Base-by-base conservation (phyloP, 2,329 filamentous ascomycete genomes). In the Thermochaetoides dissita region DNA sequence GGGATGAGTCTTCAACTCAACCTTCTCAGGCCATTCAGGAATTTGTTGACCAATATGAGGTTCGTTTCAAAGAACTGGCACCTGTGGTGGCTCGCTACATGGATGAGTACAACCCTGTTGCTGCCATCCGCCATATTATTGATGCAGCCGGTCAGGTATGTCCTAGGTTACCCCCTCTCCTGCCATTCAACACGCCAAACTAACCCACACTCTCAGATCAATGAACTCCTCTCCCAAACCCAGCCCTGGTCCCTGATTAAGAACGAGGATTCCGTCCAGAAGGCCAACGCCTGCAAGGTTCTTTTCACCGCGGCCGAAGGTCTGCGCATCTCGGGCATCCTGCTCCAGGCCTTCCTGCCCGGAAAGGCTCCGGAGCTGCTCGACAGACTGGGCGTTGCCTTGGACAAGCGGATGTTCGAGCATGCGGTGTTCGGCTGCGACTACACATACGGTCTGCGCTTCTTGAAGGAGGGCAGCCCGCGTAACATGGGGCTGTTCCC, bases 271-370 rank as follows among this genome's bases (percentile, higher is more conserved):
- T 49, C 53, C 0, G 53, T 57, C 2, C 60, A 61, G 31, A 60
- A 57, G 1, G 55, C 42, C 36, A 59, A 69, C 2, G 62, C 79
- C 10, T 64, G 79, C 49, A 66, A 69, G 51, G 70, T 73, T 33
- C 68, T 98, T 29, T 95, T 76, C 58, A 69, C 81, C 36, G 68
- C 71, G 36, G 74, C 79, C 7, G 91, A 98, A 62, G 74, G 81
- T 5, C 59, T 95, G 37, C 81, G 91, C 33, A 75, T 95, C 24
- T 67, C 71, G 1, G 85, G 80, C 10, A 94, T 98, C 51, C 66
- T 96, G 37, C 65, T 98, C 36, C 88, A 94, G 59, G 87, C 91
- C 1, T 84, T 88, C 55, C 94, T 98, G 72, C 91, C 91, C 0
- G 68, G 65, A 34, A 94, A 93, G 60, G 74, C 85, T 37, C 62